Evolutionary conservation across 331 rosid genomes (phyloP).

Genomic region (Malus hybrid): DNA sequence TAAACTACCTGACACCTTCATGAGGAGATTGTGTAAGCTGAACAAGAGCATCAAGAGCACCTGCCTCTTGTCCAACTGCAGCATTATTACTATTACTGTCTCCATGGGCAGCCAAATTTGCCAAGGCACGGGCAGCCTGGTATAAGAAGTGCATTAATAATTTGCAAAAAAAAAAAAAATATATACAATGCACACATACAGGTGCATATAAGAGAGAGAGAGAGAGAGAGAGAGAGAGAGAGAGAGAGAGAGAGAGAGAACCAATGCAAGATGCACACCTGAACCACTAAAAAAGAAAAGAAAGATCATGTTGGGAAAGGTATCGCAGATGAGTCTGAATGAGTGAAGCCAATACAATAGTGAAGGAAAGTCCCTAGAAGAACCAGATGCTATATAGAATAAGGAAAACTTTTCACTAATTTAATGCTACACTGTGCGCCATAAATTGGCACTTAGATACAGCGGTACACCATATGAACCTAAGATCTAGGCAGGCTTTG

Average conservation of each 20-base stretch:
- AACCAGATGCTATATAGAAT: neutral
- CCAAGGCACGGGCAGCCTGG: constrained; percentile 99
- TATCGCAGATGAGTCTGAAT: too few relatives aligned
- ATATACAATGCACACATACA: neutral
- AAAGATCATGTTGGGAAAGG: too few relatives aligned
- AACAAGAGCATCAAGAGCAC: constrained; percentile 99
- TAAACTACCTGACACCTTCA: constrained; percentile 87
- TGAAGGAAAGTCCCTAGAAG: neutral
- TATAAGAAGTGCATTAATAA: constrained; percentile 9
- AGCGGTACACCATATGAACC: neutral
- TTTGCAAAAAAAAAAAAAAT: neutral
- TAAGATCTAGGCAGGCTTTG: neutral
- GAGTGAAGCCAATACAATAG: too few relatives aligned
- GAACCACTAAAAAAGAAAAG: neutral
- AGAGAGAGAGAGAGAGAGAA: neutral
- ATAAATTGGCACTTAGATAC: neutral
- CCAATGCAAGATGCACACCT: neutral
- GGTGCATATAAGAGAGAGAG: neutral
- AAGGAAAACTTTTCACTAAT: neutral
- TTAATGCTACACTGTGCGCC: neutral
- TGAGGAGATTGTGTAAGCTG: constrained; percentile 93
- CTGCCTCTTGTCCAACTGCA: constrained; percentile 98
- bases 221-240: neutral
- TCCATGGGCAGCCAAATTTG: constrained; percentile 99
- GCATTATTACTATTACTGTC: constrained; percentile 97